Evolutionary conservation across 2,329 filamentous ascomycete species (phyloP), one percentile per base, ranked within the genome.

Genomic region (Alternaria sp.): DNA sequence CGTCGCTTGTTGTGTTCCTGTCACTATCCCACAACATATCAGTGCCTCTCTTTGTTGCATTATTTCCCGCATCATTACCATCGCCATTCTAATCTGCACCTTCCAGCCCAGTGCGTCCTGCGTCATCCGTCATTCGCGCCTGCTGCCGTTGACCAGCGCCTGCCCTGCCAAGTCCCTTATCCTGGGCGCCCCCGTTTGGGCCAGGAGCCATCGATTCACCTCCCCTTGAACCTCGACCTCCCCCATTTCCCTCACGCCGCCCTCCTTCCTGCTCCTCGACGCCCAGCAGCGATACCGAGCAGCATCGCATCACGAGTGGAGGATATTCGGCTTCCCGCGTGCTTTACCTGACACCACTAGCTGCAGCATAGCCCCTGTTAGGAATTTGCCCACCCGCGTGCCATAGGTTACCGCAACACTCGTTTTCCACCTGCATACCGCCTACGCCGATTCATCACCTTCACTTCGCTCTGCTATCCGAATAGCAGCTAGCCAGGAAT

Each of bases 321-420:
- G 55, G 46, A 10, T 12, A 49, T 58, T 43, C 33, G 45, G 64
- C 64, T 68, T 59, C 58, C 63, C 64, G 65, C 58, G 55, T 66
- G 61, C 72, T 78, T 77, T 71, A 69, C 74, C 74, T 62, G 69
- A 70, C 70, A 71, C 64, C 47, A 18, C 53, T 41, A 21, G 33
- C 64, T 53, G 56, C 58, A 46, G 46, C 53, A 66, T 68, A 41
- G 37, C 63, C 67, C 58, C 64, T 67, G 59, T 66, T 67, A 64
- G 70, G 68, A 65, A 71, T 63, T 18, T 58, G 55, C 50, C 56
- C 51, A 63, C 55, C 68, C 75, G 72, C 75, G 70, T 75, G 72
- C 75, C 73, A 68, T 72, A 65, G 61, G 61, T 49, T 57, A 70
- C 71, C 65, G 67, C 74, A 75, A 72, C 76, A 74, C 70, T 67